phyloP scores from a whole-genome alignment of 2,329 filamentous ascomycete genomes.

The Teratosphaeria nubilosa region DNA sequence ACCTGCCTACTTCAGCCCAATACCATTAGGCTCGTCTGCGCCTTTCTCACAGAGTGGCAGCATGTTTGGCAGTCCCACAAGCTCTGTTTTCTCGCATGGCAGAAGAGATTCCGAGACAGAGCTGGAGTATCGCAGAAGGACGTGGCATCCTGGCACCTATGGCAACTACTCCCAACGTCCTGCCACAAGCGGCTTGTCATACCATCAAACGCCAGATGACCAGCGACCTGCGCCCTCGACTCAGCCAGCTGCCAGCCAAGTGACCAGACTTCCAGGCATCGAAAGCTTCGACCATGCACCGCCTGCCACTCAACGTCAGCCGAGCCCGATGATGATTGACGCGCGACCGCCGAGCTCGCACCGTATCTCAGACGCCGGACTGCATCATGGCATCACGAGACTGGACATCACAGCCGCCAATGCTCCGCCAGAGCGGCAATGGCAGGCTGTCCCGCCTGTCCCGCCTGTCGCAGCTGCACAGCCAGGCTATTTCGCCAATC shows the following conservation, averaged over 20 bases:
- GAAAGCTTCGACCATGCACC: conserved; percentile 79
- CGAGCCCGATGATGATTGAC: conserved; percentile 73
- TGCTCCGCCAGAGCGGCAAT: conserved; percentile 22
- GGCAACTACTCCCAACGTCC: conserved; percentile 51
- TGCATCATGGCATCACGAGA: conserved; percentile 56
- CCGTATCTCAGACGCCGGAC: conserved; percentile 46
- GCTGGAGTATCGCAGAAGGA: conserved; percentile 70
- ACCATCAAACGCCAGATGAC: conserved; percentile 61
- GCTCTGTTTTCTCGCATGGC: conserved; percentile 51
- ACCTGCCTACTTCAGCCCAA: conserved; percentile 46
- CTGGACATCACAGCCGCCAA: conserved; percentile 50
- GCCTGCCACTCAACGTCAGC: conserved; percentile 49
- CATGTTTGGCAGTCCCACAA: conserved; percentile 57
- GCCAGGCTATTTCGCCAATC: conserved; percentile 11
- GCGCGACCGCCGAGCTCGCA: conserved; percentile 26
- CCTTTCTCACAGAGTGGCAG: conserved; percentile 49
- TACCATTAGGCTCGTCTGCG: conserved; percentile 45
- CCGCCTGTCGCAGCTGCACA: conserved; percentile 7
- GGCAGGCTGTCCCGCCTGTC: conserved; percentile 9
- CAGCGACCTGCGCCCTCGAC: conserved; percentile 46
- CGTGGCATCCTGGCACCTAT: conserved; percentile 76
- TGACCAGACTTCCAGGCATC: conserved; percentile 72
- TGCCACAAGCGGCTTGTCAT: conserved; percentile 62
- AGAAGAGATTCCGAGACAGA: conserved; percentile 61
- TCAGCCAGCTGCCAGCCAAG: conserved; percentile 46